Conservation (phyloP, 257 asterid genomes). For the Linaria vulgaris region DNA sequence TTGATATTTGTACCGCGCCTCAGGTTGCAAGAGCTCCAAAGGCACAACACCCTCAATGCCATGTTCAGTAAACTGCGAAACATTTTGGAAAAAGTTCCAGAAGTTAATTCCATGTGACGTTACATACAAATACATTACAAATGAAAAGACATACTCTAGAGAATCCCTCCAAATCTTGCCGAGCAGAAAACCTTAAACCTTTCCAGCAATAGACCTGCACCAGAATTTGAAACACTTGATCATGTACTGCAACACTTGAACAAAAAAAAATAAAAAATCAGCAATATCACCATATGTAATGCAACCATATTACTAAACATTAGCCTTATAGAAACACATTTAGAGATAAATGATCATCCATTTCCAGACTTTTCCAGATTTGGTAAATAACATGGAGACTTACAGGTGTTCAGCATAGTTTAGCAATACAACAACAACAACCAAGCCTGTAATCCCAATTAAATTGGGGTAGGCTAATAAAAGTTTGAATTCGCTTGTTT, state of each 20-base stretch:
- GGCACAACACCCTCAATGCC: constrained; percentile 99
- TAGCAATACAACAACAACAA: too few relatives aligned
- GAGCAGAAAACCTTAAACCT: constrained; percentile 94
- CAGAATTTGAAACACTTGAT: constrained; percentile 25
- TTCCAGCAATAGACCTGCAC: constrained; percentile 97
- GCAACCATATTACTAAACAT: too few relatives aligned
- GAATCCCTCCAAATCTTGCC: constrained; percentile 97
- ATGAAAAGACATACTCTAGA: constrained; percentile 58
- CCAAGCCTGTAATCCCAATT: too few relatives aligned
- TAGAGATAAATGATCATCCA: too few relatives aligned
- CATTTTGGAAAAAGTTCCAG: constrained; percentile 1
- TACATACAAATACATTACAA: constrained; percentile 12
- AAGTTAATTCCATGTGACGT: constrained; percentile 16
- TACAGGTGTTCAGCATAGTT: too few relatives aligned
- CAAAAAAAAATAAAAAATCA: background rate
- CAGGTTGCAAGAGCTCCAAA: constrained; percentile 72
- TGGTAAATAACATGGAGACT: too few relatives aligned
- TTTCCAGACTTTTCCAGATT: too few relatives aligned
- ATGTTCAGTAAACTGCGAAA: constrained; percentile 84
- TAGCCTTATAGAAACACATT: too few relatives aligned
- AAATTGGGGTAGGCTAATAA: too few relatives aligned
- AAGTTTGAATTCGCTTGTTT: too few relatives aligned
- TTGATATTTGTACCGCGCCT: constrained; percentile 76
- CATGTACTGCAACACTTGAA: background rate
- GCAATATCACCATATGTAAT: too few relatives aligned